Evolutionary conservation across 345 rosid species (phyloP).

Genomic region (Combretum micranthum): DNA sequence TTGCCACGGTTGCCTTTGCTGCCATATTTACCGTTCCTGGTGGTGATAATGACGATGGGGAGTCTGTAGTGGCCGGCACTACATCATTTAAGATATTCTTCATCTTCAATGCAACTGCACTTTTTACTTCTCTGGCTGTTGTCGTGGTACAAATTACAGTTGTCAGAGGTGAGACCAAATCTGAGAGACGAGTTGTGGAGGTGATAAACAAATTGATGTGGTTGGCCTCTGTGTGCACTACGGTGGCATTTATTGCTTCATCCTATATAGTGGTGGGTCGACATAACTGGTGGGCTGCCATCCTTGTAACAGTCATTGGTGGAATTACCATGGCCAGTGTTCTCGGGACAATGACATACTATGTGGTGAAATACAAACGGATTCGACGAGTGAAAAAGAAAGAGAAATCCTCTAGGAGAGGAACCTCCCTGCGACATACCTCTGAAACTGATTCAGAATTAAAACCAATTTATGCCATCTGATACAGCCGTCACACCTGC

Average conservation of each 20-base stretch:
- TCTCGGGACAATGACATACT: conserved; percentile 68
- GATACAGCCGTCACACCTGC: conserved; percentile 10
- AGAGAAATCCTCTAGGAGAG: conserved; percentile 35
- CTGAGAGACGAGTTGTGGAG: conserved; percentile 74
- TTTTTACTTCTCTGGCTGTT: conserved; percentile 84
- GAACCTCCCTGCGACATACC: conserved; percentile 21
- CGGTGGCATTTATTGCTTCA: conserved; percentile 67
- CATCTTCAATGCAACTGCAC: conserved; percentile 60
- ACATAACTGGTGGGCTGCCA: conserved; percentile 63
- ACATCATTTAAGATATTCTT: conserved; percentile 63
- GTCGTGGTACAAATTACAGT: conserved; percentile 88
- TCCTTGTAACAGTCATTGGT: conserved; percentile 67
- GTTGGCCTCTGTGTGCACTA: conserved; percentile 87
- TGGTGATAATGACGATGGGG: conserved; percentile 51
- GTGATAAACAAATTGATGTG: conserved; percentile 92
- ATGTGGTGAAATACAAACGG: conserved; percentile 60
- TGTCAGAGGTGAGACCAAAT: conserved; percentile 74
- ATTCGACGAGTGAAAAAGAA: conserved; percentile 47
- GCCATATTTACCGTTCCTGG: conserved; percentile 86
- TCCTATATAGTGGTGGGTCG: conserved; percentile 82
- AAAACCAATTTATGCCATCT: conserved; percentile 72
- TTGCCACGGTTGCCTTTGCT: conserved; percentile 92
- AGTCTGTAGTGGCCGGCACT: conserved; percentile 41
- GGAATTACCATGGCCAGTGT: conserved; percentile 63
- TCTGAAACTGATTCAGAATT: conserved; percentile 64